Evolutionary conservation across 352 stramenopile species (phyloP).

Genomic region (Thraustotheca clavata): DNA sequence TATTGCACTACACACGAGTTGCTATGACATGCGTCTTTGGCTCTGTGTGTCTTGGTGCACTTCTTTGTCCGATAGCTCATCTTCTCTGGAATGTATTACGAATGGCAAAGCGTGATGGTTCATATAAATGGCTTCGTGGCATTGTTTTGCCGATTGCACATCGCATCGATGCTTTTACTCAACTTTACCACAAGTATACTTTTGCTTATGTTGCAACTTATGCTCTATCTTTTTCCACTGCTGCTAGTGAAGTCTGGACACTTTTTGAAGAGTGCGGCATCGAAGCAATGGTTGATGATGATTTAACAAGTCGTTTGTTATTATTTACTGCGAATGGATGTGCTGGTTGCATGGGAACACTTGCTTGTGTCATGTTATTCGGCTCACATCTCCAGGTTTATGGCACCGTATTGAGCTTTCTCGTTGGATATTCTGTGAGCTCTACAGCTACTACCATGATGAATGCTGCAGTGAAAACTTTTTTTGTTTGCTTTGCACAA

Average conservation of each 20-base stretch:
- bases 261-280: constrained; percentile 72
- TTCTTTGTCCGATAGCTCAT: constrained; percentile 67
- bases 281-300: constrained; percentile 78
- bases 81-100: constrained; percentile 69
- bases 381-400: constrained; percentile 35
- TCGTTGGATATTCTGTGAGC: constrained; percentile 71
- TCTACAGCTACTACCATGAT: constrained; percentile 68
- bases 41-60: constrained; percentile 75
- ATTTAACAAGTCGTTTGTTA: constrained; percentile 70
- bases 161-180: constrained; percentile 62
- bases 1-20: constrained; percentile 57
- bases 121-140: constrained; percentile 20
- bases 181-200: constrained; percentile 81
- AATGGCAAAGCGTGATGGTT: constrained; percentile 65
- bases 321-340: constrained; percentile 65
- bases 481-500: constrained; percentile 83
- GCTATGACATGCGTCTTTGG: constrained; percentile 67
- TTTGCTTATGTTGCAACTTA: constrained; percentile 78
- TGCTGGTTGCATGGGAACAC: constrained; percentile 65
- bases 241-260: constrained; percentile 63
- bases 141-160: constrained; percentile 43
- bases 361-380: constrained; percentile 31
- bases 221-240: constrained; percentile 70
- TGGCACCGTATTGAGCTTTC: constrained; percentile 63
- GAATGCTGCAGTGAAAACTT: constrained; percentile 68